Base-by-base conservation (phyloP, 2,329 filamentous ascomycete genomes). In the Pleoardoris graminearum region DNA sequence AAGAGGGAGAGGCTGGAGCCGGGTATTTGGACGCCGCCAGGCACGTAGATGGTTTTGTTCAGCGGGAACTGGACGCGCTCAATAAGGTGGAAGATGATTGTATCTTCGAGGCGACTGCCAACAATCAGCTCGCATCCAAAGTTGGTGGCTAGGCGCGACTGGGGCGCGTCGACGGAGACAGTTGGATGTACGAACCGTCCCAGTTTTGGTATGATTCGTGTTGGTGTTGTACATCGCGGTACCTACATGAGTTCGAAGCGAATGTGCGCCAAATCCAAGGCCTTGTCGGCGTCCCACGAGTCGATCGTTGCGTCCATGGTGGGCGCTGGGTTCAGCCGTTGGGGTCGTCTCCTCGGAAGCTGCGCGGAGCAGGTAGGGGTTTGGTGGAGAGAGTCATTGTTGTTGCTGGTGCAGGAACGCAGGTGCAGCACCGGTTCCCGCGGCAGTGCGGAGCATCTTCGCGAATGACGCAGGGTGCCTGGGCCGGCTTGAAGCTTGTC, bases 41-140 rank as follows among this genome's bases (percentile, higher is more conserved):
- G 83, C 11, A 79, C 75, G 78, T 99, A 99, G 75, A 97, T 92
- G 66, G 86, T 90, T 70, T 83, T 80, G 78, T 97, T 97, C 60
- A 95, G 82, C 3, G 93, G 91, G 75, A 97, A 99, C 74, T 99
- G 94, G n/a, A 93, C 93, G 35, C 94, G 88, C 77, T 99, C 94
- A 69, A 97, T 97, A 33, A 99, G 81, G 76, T 96, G 89, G 76
- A 96, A 97, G 61, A 90, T 96, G 70, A 99, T 97, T 56, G 93
- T 97, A 71, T 99, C 94, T 78, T 99, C 94, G 16, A 97, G 83
- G 17, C 94, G 94, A 69, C 94, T 99, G 68, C 12, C 33, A 36
- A n/a, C 16, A n/a, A n/a, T 21, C 10, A 39, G 21, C 12, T 10
- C 10, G 19, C 19, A 11, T 3, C 19, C 19, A 5, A 12, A 1